Base-by-base conservation (phyloP, 139 green algal genomes). In the Coelastrella sp. region DNA sequence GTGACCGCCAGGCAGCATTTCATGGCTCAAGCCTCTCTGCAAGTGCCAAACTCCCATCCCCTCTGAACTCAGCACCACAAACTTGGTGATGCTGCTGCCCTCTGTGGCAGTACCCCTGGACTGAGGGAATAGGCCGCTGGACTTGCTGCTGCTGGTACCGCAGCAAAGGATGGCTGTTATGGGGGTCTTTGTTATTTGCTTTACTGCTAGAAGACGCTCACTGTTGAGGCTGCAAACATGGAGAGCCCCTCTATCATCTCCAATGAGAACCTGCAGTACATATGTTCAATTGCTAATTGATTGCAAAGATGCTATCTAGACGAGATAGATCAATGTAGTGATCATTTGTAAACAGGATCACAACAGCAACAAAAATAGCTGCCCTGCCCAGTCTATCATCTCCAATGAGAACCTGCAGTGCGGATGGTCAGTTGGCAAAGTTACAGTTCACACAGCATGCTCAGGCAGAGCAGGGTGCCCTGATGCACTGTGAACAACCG, bases 191-290 rank as follows among this genome's bases (percentile, higher is more conserved):
- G 63, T 49, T 9, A 87, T 24, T 63, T 87, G 82, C 82, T 87
- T 87, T 7, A 68, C 27, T 35, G 82, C 82, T 7, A 87, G 63
- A 12, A 87, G 61, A 17, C 78, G 24, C 15, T 87, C 60, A 68
- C 61, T 78, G 82, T 19, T 22, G 11, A 87, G 19, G 63, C 82
- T 87, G 82, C 60, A 87, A 24, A 87, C 25, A 35, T 87, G 82
- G 24, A 87, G 24, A 35, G 49, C 25, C 6, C 82, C 82, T 19
- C 63, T 14, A 12, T 87, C 82, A 35, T 87, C 82, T 59, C 82
- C 82, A 19, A 87, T 24, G 24, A 87, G 63, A 35, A 87, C 82
- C 82, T 78, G 61, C 82, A 78, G 63, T 10, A 81, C 22, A 17
- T 70, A 22, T 70, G 63, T 1, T 49, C 35, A 49, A 49, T 49